Evolutionary conservation across 768 basidiomycete species (phyloP).

Genomic region (Porpolomopsis calyptriformis): DNA sequence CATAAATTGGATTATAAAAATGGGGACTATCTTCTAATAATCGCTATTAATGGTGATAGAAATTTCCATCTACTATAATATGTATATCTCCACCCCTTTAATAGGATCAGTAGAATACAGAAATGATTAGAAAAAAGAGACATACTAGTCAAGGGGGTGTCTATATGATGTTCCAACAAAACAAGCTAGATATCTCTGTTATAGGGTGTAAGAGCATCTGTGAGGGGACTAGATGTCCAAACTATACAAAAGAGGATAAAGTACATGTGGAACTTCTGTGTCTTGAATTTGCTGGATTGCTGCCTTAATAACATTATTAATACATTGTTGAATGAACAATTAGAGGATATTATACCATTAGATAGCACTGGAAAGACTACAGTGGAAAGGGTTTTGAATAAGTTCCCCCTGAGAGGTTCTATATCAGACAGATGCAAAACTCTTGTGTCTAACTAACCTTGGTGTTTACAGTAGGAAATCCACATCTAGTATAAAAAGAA

Average conservation of each 20-base stretch:
- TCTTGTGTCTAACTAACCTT: background rate
- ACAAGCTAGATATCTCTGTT: slow-evolving; percentile 21
- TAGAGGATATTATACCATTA: slow-evolving; percentile 16
- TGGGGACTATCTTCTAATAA: slow-evolving; percentile 21
- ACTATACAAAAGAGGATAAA: background rate
- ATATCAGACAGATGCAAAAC: slow-evolving; percentile 8
- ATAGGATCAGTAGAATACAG: background rate
- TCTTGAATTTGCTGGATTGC: background rate
- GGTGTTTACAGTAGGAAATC: slow-evolving; percentile 6
- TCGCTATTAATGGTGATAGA: slow-evolving; percentile 25
- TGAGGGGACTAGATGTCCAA: background rate
- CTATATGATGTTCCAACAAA: slow-evolving; percentile 15
- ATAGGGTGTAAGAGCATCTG: slow-evolving; percentile 13
- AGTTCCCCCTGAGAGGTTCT: slow-evolving; percentile 10
- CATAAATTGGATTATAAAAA: slow-evolving; percentile 23
- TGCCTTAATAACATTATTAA: slow-evolving; percentile 6
- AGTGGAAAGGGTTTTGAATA: slow-evolving; percentile 14
- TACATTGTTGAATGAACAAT: slow-evolving; percentile 7
- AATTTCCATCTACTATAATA: slow-evolving; percentile 19
- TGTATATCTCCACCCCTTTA: slow-evolving; percentile 5
- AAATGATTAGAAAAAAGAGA: background rate
- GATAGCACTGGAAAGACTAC: slow-evolving; percentile 14
- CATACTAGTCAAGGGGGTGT: slow-evolving; percentile 12
- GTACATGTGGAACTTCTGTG: background rate
- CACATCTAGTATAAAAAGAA: too few species aligned